Evolutionary conservation across 2,329 filamentous ascomycete genomes (phyloP).

Genomic region (Ophiostoma angusticollis): DNA sequence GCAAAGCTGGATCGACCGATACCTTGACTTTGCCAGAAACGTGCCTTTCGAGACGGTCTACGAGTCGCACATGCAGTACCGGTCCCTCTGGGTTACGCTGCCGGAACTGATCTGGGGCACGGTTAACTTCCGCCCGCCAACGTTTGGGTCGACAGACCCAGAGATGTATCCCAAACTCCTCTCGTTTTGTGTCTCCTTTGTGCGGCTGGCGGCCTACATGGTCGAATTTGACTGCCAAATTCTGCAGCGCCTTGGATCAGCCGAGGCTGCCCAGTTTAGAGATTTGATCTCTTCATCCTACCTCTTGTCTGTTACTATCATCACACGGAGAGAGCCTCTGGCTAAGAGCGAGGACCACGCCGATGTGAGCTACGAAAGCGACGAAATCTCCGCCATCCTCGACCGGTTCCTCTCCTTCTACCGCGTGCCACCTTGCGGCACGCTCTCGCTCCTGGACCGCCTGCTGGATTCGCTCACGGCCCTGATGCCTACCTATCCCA

Average conservation of each 20-base stretch:
- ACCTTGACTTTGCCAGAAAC: slow-evolving; percentile 28
- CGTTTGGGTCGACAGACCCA: slow-evolving; percentile 6
- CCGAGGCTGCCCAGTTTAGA: slow-evolving; percentile 22
- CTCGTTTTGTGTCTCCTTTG: slow-evolving; percentile 29
- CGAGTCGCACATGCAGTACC: slow-evolving; percentile 32
- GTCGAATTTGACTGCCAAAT: slow-evolving; percentile 34
- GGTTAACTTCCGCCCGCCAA: slow-evolving; percentile 6
- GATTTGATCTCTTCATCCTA: slow-evolving; percentile 32
- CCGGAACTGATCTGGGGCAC: slow-evolving; percentile 33
- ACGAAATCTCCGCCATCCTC: slow-evolving; percentile 28
- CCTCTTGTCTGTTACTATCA: slow-evolving; percentile 29
- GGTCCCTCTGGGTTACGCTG: slow-evolving; percentile 38
- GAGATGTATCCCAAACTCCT: slow-evolving; percentile 22
- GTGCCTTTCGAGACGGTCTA: slow-evolving; percentile 24
- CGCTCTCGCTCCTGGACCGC: slow-evolving; percentile 29
- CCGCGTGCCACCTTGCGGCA: slow-evolving; percentile 22
- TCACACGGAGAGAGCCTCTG: slow-evolving; percentile 18
- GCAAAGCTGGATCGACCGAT: slow-evolving; percentile 37
- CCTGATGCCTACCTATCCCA: slow-evolving; percentile 33
- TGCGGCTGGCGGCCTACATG: slow-evolving; percentile 39
- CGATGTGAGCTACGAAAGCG: background rate
- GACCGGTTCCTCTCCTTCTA: slow-evolving; percentile 28
- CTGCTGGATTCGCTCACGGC: slow-evolving; percentile 29
- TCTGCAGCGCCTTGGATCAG: slow-evolving; percentile 16
- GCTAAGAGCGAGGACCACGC: slow-evolving; percentile 19